Evolutionary conservation across 305 asterid species (phyloP), one percentile per base, ranked within the genome.

Genomic region (Caryopteris hybrid): DNA sequence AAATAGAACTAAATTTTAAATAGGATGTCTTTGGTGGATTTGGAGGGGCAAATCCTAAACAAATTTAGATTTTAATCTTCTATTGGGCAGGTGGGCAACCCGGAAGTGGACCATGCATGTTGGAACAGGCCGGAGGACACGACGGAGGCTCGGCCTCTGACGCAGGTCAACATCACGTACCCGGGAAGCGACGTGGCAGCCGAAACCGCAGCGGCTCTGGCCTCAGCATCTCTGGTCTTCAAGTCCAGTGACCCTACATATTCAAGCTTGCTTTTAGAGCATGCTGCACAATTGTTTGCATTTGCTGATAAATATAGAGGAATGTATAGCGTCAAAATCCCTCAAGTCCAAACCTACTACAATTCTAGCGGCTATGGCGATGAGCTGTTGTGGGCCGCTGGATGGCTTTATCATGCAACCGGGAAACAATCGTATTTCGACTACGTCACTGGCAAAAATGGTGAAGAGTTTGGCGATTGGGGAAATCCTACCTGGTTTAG

Each of bases 351-450:
- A 53, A 74, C 73, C 1, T 91, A 53, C 75, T 91, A 91, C 57
- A 91, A 91, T 31, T 91, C 98, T 1, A 87, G 92, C 0, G 96
- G 95, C 20, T 91, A 81, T 17, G 98, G 96, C 0, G 98, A 91
- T 58, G 98, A 91, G 85, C 95, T 91, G 29, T 38, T 91, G 78
- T 91, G 98, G 98, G 96, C 98, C 0, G 98, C 96, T 4, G 69
- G 81, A 64, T 91, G 98, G 98, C 86, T 91, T 17, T 89, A 89
- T 61, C 94, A 91, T 51, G 98, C 98, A 22, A 87, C 98, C 0
- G 75, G 77, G 25, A 90, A 89, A 4, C 64, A 74, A 20, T 21
- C 81, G 11, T 91, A 87, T 72, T 62, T 77, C 1, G 87, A 89
- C 5, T 91, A 74, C 48, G 88, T 83, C 11, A 89, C 89, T 0